These are phyloP conservation scores for Starmerella vitae DNA, from an alignment of 805 yeast genomes.

Conservation along the genomic window DNA sequence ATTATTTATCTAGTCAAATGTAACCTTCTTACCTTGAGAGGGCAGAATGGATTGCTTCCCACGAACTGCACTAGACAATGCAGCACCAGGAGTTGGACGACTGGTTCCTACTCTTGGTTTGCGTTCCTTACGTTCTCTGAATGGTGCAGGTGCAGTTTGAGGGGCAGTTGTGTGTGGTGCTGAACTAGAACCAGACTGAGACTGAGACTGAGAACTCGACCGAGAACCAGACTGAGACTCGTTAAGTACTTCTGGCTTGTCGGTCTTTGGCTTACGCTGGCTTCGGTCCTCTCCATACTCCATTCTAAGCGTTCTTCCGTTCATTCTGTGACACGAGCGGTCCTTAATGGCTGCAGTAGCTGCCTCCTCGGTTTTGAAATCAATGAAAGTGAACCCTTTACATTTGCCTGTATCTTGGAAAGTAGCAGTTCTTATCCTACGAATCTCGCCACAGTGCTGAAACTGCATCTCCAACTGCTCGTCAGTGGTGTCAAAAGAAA, in stretches of 20 bases:
- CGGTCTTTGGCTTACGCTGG: conserved; percentile 43
- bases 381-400: conserved; percentile 90
- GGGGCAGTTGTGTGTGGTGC: background rate
- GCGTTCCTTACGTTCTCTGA: background rate
- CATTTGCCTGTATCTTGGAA: conserved; percentile 93
- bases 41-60: conserved; percentile 79
- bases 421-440: conserved; percentile 87
- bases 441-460: conserved; percentile 81
- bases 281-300: conserved; percentile 95
- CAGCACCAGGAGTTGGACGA: conserved; percentile 48
- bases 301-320: conserved; percentile 65
- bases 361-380: conserved; percentile 65
- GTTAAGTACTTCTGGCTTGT: conserved; percentile 12
- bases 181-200: background rate
- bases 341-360: conserved; percentile 75
- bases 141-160: background rate
- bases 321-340: conserved; percentile 47
- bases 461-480: conserved; percentile 68
- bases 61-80: conserved; percentile 78
- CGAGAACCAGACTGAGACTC: background rate
- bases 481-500: conserved; percentile 81
- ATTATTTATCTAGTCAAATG: conserved; percentile 35
- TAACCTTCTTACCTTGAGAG: conserved; percentile 76
- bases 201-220: background rate
- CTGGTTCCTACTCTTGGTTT: conserved; percentile 13